phyloP scores from a whole-genome alignment of 495 filamentous ascomycete species.

The Penicillium goetzii region DNA sequence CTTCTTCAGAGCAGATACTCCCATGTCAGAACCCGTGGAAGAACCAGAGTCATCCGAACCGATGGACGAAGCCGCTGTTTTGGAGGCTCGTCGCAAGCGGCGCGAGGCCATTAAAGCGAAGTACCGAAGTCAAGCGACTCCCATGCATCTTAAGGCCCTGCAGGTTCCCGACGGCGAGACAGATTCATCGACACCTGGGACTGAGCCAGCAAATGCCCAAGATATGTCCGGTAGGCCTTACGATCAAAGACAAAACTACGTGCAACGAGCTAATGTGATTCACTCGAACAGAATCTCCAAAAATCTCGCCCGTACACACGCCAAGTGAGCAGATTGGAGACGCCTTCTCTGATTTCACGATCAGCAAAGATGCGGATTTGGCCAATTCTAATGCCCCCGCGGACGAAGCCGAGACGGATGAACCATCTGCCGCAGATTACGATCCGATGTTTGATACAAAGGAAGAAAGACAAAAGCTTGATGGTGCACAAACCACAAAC shows the following conservation, averaged over 20 bases:
- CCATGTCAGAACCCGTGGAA: slow-evolving; percentile 25
- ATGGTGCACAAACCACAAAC: slow-evolving; percentile 56
- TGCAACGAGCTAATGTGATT: slow-evolving; percentile 11
- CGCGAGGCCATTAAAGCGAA: slow-evolving; percentile 89
- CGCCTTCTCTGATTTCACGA: slow-evolving; percentile 57
- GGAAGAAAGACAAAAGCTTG: slow-evolving; percentile 78
- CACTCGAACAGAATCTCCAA: slow-evolving; percentile 16
- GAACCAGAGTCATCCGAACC: slow-evolving; percentile 48
- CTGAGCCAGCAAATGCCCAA: slow-evolving; percentile 40
- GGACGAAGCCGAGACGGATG: slow-evolving; percentile 65
- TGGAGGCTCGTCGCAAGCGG: slow-evolving; percentile 83
- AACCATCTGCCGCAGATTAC: slow-evolving; percentile 93
- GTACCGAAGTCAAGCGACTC: slow-evolving; percentile 71
- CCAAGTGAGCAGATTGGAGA: slow-evolving; percentile 52
- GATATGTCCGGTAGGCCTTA: slow-evolving; percentile 34
- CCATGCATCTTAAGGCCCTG: slow-evolving; percentile 76
- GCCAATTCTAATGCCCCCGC: slow-evolving; percentile 60
- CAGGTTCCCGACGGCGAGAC: slow-evolving; percentile 60
- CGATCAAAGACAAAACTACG: not conserved
- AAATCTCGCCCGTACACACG: slow-evolving; percentile 26
- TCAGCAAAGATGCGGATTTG: slow-evolving; percentile 66
- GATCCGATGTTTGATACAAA: slow-evolving; percentile 92
- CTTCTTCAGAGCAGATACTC: slow-evolving; percentile 17
- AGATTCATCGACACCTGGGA: slow-evolving; percentile 57
- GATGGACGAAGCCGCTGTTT: slow-evolving; percentile 75